Conservation (phyloP, 2,329 filamentous ascomycete genomes). For the Coniochaeta pulveracea region DNA sequence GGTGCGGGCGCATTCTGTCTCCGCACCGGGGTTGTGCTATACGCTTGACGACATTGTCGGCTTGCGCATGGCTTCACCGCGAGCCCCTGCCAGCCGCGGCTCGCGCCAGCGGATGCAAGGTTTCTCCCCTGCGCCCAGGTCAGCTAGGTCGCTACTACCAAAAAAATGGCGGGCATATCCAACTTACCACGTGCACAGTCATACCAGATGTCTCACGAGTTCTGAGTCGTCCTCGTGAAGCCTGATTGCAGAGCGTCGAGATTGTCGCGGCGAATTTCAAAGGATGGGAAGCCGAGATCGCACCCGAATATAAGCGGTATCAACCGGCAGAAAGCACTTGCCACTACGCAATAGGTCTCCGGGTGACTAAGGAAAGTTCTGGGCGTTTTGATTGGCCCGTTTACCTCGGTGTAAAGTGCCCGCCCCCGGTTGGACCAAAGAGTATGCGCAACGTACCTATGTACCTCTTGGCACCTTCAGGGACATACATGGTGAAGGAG, state of each 20-base stretch:
- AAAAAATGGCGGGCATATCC: neutral
- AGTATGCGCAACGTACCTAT: too few relatives aligned
- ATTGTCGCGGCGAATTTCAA: too few relatives aligned
- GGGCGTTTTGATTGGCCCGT: too few relatives aligned
- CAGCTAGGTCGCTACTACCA: conserved; percentile 1
- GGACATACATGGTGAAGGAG: too few relatives aligned
- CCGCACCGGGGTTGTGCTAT: neutral
- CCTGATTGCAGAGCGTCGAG: neutral
- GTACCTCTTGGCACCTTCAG: too few relatives aligned
- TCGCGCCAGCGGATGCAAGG: conserved; percentile 1
- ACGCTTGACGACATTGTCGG: conserved; percentile 1
- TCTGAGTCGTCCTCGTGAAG: conserved; percentile 2
- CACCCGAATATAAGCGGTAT: too few relatives aligned
- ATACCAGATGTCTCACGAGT: conserved; percentile 1
- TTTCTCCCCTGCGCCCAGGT: neutral
- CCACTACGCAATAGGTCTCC: too few relatives aligned
- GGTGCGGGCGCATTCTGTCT: neutral
- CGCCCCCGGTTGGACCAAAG: too few relatives aligned
- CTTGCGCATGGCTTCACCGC: conserved; percentile 2
- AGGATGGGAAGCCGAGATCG: too few relatives aligned
- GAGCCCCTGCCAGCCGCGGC: conserved; percentile 1
- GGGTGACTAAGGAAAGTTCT: too few relatives aligned
- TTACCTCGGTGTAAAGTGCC: too few relatives aligned
- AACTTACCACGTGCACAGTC: neutral
- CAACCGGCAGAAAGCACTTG: too few relatives aligned